Percentiles rank a stretch among this genome's conserved stretches.
Conservation (phyloP, 495 filamentous ascomycete species). For the Penicillium atrosanguineum region DNA sequence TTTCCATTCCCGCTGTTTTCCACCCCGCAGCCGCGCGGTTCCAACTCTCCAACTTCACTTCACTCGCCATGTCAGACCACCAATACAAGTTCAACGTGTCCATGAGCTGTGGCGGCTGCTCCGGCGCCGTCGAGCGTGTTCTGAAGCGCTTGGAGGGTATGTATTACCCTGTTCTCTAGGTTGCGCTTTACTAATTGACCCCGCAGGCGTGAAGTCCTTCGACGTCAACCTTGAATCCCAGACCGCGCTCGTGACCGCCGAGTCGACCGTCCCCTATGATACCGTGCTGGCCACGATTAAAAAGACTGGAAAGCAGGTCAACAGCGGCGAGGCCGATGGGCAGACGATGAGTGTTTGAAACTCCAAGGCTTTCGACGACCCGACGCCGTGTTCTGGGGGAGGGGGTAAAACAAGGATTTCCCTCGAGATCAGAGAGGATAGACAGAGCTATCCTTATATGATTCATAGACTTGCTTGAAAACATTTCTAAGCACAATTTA, state of each 20-base stretch:
- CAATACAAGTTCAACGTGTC: slow-evolving; percentile 68
- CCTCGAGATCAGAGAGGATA: background rate
- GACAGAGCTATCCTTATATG: background rate
- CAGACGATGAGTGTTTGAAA: slow-evolving; percentile 32
- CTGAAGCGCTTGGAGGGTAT: slow-evolving; percentile 89
- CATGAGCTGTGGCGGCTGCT: slow-evolving; percentile 71
- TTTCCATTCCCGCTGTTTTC: slow-evolving; percentile 3
- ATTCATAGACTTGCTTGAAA: background rate
- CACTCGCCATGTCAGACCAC: slow-evolving; percentile 56
- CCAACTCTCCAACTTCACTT: background rate
- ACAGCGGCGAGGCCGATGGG: slow-evolving; percentile 63
- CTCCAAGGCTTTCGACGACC: background rate
- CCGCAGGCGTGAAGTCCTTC: slow-evolving; percentile 77
- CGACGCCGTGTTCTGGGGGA: no score
- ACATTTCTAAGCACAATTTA: slow-evolving; percentile 7
- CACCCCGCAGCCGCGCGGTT: slow-evolving; percentile 7
- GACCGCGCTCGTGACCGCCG: slow-evolving; percentile 69
- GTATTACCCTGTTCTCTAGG: slow-evolving; percentile 16
- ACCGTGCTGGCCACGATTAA: slow-evolving; percentile 83
- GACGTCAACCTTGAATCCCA: slow-evolving; percentile 83
- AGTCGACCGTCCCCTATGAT: slow-evolving; percentile 64
- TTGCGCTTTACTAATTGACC: background rate
- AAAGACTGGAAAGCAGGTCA: slow-evolving; percentile 95
- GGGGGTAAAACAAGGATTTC: background rate
- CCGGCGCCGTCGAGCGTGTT: slow-evolving; percentile 79